Evolutionary conservation across 2,329 filamentous ascomycete genomes (phyloP), one percentile per base, ranked within the genome.

Genomic region (Tolypocladium endophyticum): DNA sequence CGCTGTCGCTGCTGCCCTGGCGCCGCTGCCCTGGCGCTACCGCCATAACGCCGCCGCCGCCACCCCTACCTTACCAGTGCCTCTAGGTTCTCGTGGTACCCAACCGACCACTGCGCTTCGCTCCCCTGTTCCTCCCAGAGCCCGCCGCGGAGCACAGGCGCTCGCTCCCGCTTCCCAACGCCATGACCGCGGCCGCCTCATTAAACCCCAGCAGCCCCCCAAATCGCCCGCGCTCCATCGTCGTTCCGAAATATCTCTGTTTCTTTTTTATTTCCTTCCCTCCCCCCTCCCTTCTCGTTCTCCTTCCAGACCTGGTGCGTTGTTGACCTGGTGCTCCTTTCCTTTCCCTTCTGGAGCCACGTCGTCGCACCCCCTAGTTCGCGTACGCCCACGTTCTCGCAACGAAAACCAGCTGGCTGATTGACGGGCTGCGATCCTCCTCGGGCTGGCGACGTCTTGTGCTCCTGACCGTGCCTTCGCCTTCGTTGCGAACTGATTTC

Each of bases 191-290:
- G 18, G 57, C 57, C 43, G 50, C 20, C 57, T 70, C 70, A 72
- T 72, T 71, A 72, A 71, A 71, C 69, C 68, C 68, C 60, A 68
- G 64, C 65, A 66, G 61, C 65, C 59, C 67, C 69, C 66, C 66
- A 65, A 55, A 59, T 59, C 63, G 58, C 62, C 62, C 60, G 57
- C 60, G 67, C 60, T 59, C 64, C 65, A 62, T 66, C 64, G 62
- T 64, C 62, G 63, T 64, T 66, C 63, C 62, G 67, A 67, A 67
- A 69, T 70, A 68, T 67, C 61, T 67, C 67, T 67, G 66, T 65
- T 63, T 65, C 65, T 68, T 67, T 67, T 64, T 67, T 68, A 65
- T 66, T 65, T 61, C 64, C 63, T 62, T 62, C 62, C 62, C 63
- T 63, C 63, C 62, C 65, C 63, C 61, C 58, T 61, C 61, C 64